These are phyloP conservation scores for Cladosporium phlei DNA, from an alignment of 2,329 filamentous ascomycete genomes.

Conservation along the genomic window DNA sequence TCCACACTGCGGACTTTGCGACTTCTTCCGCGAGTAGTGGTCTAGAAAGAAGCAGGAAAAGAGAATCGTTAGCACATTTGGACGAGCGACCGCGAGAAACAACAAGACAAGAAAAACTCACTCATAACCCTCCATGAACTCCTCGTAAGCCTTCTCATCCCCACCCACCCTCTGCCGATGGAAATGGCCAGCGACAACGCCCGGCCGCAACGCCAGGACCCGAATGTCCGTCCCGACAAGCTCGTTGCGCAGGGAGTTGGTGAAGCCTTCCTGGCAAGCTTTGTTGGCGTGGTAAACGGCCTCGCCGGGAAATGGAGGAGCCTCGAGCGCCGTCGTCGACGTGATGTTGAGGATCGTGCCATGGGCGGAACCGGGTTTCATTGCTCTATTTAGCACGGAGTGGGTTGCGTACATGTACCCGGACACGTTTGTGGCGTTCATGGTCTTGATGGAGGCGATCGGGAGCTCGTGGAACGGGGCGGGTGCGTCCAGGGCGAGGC, in stretches of 20 bases:
- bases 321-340: slow-evolving; percentile 44
- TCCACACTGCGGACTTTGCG: slow-evolving; percentile 40
- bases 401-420: slow-evolving; percentile 46
- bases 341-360: slow-evolving; percentile 48
- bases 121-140: slow-evolving; percentile 44
- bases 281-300: slow-evolving; percentile 48
- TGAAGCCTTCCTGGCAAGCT: slow-evolving; percentile 46
- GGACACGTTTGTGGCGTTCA: slow-evolving; percentile 47
- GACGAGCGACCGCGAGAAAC: too few species aligned
- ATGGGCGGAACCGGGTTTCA: slow-evolving; percentile 21
- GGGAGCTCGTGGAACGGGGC: slow-evolving; percentile 39
- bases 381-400: slow-evolving; percentile 44
- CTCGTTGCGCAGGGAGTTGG: slow-evolving; percentile 47
- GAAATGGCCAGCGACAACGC: slow-evolving; percentile 47
- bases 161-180: slow-evolving; percentile 44
- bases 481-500: slow-evolving; percentile 46
- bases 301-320: slow-evolving; percentile 47
- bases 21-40: slow-evolving; percentile 43
- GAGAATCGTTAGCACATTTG: too few species aligned
- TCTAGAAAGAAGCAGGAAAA: not conserved
- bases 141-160: slow-evolving; percentile 40
- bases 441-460: slow-evolving; percentile 38
- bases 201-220: slow-evolving; percentile 45
- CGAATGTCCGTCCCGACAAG: slow-evolving; percentile 43
- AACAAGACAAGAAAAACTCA: too few species aligned